phyloP scores from a whole-genome alignment of 345 rosid species.

The Lumnitzera littorea region DNA sequence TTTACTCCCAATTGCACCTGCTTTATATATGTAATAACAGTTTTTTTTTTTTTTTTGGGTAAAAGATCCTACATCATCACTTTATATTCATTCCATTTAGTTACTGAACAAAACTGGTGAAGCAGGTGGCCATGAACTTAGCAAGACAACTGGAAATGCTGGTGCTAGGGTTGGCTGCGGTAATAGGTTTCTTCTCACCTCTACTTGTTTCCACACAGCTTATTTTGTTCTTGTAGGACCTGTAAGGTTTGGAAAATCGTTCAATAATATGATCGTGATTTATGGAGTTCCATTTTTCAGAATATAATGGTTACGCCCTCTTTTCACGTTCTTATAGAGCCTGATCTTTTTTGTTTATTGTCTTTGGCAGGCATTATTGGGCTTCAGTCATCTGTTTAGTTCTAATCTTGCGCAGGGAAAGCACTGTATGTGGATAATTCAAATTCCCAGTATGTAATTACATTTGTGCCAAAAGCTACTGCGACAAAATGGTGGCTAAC shows the following conservation, averaged over 20 bases:
- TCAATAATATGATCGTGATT: no score
- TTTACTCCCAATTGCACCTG: no score
- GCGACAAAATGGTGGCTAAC: no score
- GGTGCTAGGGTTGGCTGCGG: constrained; percentile 94
- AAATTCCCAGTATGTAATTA: no score
- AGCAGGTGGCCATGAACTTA: constrained; percentile 85
- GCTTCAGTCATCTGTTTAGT: constrained; percentile 60
- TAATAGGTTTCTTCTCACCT: constrained; percentile 15
- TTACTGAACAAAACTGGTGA: not conserved
- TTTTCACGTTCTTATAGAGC: not conserved
- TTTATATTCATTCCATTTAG: constrained; percentile 1
- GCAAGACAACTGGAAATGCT: constrained; percentile 88
- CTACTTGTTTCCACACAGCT: no score
- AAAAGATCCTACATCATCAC: not conserved
- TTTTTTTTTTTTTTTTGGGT: not conserved
- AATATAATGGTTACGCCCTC: not conserved
- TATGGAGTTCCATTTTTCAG: no score
- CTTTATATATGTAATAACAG: no score
- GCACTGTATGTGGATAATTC: not conserved
- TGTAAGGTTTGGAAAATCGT: no score
- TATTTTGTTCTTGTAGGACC: no score
- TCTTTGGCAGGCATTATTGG: constrained; percentile 69
- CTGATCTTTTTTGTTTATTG: not conserved
- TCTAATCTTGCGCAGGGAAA: not conserved
- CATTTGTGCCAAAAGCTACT: no score